Evolutionary conservation across 1,284 basidiomycete species (phyloP), one percentile per base, ranked within the genome.

Genomic region (Papiliotrema laurentii): DNA sequence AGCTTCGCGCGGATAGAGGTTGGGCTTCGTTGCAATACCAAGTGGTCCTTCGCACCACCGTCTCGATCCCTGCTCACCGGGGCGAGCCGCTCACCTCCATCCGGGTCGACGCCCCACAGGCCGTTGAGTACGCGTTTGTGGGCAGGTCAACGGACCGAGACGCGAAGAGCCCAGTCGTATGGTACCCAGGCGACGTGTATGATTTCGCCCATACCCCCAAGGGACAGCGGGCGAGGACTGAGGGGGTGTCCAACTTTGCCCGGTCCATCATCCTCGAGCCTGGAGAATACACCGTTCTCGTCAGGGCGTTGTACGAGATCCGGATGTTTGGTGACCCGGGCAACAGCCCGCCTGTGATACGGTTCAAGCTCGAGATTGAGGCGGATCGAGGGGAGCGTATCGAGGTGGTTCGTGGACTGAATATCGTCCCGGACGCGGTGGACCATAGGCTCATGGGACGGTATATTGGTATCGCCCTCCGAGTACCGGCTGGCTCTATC

Each of bases 101-200:
- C 22, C 50, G 45, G 0, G 51, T 74, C 43, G 71, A 74, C 43
- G 46, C 66, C 10, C 45, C 62, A 9, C 66, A 69, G 43, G 62
- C 58, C 0, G 59, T 60, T 22, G 68, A 73, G 44, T 72, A 64
- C 45, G 68, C 70, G 16, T 57, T 74, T 45, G 51, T 74, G 27
- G n/a, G n/a, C n/a, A n/a, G n/a, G n/a, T n/a, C n/a, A n/a, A n/a
- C n/a, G n/a, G 18, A 50, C 7, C n/a, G 26, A 4, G 13, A 44
- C 14, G n/a, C 48, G 9, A 13, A 19, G 10, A 26, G 27, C 4
- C 41, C 46, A 5, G 45, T 45, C 0, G 48, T 21, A 43, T 74
- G 71, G 70, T 64, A 69, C 43, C 44, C 53, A 7, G 71, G 67
- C 11, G 71, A 74, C 50, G 51, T 73, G 6, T 74, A 74, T 53